Percentiles rank a stretch among this genome's conserved stretches.
Conservation (phyloP, 176 grass and related monocot genomes). For the Carex kokanica region DNA sequence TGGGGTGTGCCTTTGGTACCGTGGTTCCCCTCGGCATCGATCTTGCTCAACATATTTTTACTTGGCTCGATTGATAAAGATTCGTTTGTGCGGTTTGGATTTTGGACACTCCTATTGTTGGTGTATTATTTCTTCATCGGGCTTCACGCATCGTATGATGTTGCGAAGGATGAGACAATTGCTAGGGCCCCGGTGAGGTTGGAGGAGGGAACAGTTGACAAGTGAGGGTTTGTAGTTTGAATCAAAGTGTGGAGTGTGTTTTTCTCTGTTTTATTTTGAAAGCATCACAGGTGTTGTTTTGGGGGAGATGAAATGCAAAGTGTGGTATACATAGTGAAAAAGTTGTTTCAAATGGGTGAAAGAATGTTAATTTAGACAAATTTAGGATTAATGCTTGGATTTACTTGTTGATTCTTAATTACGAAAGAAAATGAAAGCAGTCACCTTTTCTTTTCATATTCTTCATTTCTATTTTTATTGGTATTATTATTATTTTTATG, state of each 20-base stretch:
- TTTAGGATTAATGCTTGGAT: neutral
- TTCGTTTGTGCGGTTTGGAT: constrained; percentile 69
- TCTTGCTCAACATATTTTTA: constrained; percentile 78
- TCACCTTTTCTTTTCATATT: neutral
- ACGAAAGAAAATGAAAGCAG: neutral
- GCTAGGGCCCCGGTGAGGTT: neutral
- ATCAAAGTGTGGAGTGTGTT: constrained; percentile 3
- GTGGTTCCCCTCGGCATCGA: constrained; percentile 41
- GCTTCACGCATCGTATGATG: constrained; percentile 84
- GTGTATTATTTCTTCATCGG: constrained; percentile 90
- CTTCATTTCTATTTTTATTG: too few species aligned
- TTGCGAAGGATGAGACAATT: constrained; percentile 31
- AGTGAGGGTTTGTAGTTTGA: neutral
- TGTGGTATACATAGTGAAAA: neutral
- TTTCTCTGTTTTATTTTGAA: neutral
- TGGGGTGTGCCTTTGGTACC: constrained; percentile 44
- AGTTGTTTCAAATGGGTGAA: neutral
- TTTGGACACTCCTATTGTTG: constrained; percentile 58
- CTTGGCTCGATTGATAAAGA: constrained; percentile 78
- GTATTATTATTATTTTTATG: neutral
- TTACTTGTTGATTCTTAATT: neutral
- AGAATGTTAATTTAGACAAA: neutral
- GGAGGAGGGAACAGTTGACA: constrained; percentile 35
- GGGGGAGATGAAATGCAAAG: neutral
- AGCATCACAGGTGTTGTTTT: neutral